These are phyloP conservation scores for Paramecium octaurelia DNA, from an alignment of 73 alveolate species.

Conservation along the genomic window DNA sequence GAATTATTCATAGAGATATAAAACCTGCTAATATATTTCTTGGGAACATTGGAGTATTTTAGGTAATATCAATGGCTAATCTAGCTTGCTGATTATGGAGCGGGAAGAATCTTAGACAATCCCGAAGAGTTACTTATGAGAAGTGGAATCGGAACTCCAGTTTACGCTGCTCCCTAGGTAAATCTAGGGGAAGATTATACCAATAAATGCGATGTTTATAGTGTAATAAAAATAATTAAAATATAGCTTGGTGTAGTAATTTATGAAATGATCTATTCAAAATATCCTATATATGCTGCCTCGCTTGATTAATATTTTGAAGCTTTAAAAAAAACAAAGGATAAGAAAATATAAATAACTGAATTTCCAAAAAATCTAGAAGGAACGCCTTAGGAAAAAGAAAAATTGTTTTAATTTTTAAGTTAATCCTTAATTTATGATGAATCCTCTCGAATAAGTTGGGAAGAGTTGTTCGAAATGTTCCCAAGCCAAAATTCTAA, in stretches of 20 bases:
- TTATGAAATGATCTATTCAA: neutral
- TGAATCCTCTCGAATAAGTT: neutral
- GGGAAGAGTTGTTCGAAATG: neutral
- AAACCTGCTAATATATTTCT: constrained; percentile 19
- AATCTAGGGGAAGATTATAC: neutral
- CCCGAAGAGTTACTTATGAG: neutral
- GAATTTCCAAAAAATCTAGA: neutral
- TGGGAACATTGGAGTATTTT: neutral
- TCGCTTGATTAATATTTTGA: neutral
- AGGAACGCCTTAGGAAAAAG: neutral
- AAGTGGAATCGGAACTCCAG: constrained; percentile 14
- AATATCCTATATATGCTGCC: neutral
- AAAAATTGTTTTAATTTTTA: neutral
- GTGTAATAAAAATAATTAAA: neutral
- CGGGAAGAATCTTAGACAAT: neutral
- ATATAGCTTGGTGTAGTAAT: neutral
- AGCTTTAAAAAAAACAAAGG: neutral
- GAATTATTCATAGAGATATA: constrained; percentile 54
- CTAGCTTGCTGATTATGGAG: neutral
- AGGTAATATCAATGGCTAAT: neutral
- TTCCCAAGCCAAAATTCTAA: neutral
- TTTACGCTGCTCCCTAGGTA: constrained; percentile 3
- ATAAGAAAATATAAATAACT: neutral
- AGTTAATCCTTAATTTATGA: neutral
- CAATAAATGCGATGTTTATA: constrained; percentile 38